Evolutionary conservation across 2,329 filamentous ascomycete species (phyloP).

Genomic region (Periconia sp.): DNA sequence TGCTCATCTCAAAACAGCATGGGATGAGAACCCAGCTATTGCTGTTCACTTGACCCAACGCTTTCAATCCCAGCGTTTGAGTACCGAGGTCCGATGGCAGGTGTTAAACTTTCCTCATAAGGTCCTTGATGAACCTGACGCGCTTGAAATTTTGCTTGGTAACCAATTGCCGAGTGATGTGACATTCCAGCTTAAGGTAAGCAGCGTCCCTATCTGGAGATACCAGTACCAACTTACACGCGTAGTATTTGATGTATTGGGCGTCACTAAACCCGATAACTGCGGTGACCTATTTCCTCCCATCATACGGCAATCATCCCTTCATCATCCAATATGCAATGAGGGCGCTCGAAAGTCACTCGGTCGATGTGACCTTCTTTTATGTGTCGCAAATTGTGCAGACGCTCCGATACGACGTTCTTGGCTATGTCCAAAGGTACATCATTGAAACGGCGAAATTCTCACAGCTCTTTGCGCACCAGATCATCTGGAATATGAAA

Average conservation of each 20-base stretch:
- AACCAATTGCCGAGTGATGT: conserved; percentile 78
- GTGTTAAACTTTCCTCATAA: conserved; percentile 84
- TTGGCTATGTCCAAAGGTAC: conserved; percentile 95
- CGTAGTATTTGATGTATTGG: conserved; percentile 89
- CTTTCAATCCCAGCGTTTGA: conserved; percentile 76
- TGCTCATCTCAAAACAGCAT: conserved; percentile 78
- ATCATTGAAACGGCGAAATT: conserved; percentile 97
- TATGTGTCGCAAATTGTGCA: conserved; percentile 99
- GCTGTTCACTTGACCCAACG: conserved; percentile 84
- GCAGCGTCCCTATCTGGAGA: neutral
- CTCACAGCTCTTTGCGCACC: conserved; percentile 97
- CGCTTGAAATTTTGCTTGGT: conserved; percentile 81
- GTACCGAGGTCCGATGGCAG: conserved; percentile 77
- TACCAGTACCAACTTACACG: conserved; percentile 15
- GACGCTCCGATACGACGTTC: conserved; percentile 85
- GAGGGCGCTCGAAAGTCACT: conserved; percentile 89
- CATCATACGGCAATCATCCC: conserved; percentile 87
- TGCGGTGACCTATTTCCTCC: conserved; percentile 90
- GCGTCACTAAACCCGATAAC: conserved; percentile 89
- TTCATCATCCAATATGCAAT: conserved; percentile 97
- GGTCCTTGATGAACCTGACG: conserved; percentile 80
- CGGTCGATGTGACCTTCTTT: conserved; percentile 97
- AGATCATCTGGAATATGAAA: conserved; percentile 99
- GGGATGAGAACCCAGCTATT: conserved; percentile 82
- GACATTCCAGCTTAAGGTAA: conserved; percentile 81